Evolutionary conservation across 345 rosid genomes (phyloP).

Genomic region (Rhodamnia argentea): DNA sequence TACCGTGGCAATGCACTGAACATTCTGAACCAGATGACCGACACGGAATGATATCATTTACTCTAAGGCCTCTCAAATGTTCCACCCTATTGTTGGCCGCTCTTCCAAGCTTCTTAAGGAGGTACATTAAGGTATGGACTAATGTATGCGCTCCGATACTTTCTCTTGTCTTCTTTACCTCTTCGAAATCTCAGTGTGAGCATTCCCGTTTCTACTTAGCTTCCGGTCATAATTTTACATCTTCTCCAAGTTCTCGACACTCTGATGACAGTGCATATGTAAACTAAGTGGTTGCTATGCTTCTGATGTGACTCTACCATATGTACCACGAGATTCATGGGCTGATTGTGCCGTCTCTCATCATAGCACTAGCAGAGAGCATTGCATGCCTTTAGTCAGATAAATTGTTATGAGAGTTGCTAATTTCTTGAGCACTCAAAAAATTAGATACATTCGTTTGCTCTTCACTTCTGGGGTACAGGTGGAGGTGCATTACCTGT

Average conservation of each 20-base stretch:
- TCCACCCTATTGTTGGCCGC: conserved; percentile 67
- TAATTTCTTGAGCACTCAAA: background rate
- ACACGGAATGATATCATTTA: conserved; percentile 77
- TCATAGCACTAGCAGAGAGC: background rate
- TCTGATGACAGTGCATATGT: background rate
- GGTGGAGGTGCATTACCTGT: conserved; percentile 79
- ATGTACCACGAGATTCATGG: background rate
- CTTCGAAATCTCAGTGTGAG: background rate
- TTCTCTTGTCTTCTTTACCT: background rate
- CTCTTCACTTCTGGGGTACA: conserved; percentile 85
- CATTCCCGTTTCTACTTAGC: background rate
- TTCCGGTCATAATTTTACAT: background rate
- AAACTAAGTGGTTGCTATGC: background rate
- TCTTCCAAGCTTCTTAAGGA: conserved; percentile 76
- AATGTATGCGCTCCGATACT: background rate
- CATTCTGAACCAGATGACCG: conserved; percentile 94
- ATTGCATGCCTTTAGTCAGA: background rate
- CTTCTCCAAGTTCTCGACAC: background rate
- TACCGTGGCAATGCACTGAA: conserved; percentile 89
- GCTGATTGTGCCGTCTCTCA: background rate
- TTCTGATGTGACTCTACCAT: background rate
- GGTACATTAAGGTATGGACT: conserved; percentile 62
- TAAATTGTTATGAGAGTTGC: background rate
- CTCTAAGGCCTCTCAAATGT: conserved; percentile 64
- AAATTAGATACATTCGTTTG: background rate